These are phyloP conservation scores for Aristolochia californica DNA, from an alignment of 164 flowering plant species.

Conservation along the genomic window DNA sequence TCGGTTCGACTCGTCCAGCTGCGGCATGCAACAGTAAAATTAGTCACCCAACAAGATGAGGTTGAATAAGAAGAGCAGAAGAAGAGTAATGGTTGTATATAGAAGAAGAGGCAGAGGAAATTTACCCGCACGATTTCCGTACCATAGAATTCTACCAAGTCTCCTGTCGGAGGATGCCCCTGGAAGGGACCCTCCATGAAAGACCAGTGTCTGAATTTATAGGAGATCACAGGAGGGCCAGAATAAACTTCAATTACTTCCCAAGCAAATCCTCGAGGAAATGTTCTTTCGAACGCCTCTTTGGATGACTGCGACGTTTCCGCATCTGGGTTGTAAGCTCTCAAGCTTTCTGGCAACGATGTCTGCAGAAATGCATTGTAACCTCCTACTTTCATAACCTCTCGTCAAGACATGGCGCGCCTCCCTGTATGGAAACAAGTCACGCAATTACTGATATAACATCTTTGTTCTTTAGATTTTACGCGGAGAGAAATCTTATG, in stretches of 20 bases:
- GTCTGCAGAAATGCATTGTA: constrained; percentile 45
- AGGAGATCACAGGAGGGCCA: constrained; percentile 53
- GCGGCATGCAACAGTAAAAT: not conserved
- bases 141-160: constrained; percentile 44
- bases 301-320: constrained; percentile 29
- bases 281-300: constrained; percentile 7
- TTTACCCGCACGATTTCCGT: constrained; percentile 35
- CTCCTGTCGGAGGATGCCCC: constrained; percentile 63
- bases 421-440: constrained; percentile 27
- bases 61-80: too few relatives aligned
- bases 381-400: constrained; percentile 31
- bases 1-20: constrained; percentile 39
- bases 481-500: not conserved
- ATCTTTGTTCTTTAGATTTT: too few relatives aligned
- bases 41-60: too few relatives aligned
- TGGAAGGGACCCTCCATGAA: constrained; percentile 77
- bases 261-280: constrained; percentile 4
- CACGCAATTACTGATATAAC: too few relatives aligned
- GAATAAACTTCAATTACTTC: constrained; percentile 51
- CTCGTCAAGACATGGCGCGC: constrained; percentile 19
- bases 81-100: too few relatives aligned
- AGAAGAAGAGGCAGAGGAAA: not conserved
- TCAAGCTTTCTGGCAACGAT: constrained; percentile 49
- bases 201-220: constrained; percentile 83
- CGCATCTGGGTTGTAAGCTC: constrained; percentile 42